phyloP scores from a whole-genome alignment of 768 basidiomycete species.

The Grammothele lineata region DNA sequence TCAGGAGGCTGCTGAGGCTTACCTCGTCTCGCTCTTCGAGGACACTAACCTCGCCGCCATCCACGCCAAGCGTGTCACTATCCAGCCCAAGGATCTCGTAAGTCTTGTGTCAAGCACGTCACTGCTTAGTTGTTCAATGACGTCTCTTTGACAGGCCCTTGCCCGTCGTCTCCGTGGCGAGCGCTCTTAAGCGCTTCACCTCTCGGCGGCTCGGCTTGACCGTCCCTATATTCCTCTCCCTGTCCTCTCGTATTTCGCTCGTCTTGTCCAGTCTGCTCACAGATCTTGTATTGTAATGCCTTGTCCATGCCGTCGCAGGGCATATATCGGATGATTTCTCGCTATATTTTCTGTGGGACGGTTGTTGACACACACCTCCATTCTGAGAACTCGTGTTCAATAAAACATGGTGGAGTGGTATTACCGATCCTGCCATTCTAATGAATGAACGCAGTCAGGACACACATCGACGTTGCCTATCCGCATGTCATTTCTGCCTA shows the following conservation, averaged over 20 bases:
- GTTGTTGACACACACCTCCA: too few relatives aligned
- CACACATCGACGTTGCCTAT: too few relatives aligned
- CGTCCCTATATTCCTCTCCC: constrained; percentile 9
- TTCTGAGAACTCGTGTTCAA: too few relatives aligned
- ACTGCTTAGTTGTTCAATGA: neutral
- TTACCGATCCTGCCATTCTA: too few relatives aligned
- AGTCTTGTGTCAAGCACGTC: constrained; percentile 20
- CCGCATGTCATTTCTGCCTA: too few relatives aligned
- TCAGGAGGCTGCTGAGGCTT: constrained; percentile 83
- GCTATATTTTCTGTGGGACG: too few relatives aligned
- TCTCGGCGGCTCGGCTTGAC: neutral
- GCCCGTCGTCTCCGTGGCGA: constrained; percentile 80
- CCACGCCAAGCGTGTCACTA: constrained; percentile 82
- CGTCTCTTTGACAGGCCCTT: constrained; percentile 37
- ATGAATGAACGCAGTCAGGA: too few relatives aligned
- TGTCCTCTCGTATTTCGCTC: constrained; percentile 4
- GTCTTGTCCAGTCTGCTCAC: constrained; percentile 9
- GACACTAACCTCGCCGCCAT: constrained; percentile 85
- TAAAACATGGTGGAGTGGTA: too few relatives aligned
- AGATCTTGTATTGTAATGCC: constrained; percentile 12
- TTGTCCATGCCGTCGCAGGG: neutral
- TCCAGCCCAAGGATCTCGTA: constrained; percentile 83
- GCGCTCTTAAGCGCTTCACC: constrained; percentile 44
- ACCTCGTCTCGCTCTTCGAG: constrained; percentile 75
- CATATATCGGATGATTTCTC: constrained; percentile 10